Evolutionary conservation across 257 asterid genomes (phyloP).

Genomic region (Primulina tabacum): DNA sequence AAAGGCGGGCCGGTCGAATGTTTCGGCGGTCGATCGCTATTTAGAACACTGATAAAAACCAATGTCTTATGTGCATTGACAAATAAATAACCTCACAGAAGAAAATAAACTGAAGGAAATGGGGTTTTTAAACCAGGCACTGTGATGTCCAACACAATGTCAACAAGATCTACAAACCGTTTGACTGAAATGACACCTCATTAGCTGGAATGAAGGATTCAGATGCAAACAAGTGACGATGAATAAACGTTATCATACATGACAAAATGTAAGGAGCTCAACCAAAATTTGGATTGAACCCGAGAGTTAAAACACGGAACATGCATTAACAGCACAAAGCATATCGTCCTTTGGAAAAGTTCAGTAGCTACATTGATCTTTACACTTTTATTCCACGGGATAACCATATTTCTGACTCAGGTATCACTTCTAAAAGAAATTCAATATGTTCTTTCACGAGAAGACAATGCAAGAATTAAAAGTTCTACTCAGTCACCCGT

Average conservation of each 20-base stretch:
- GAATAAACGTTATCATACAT: not conserved
- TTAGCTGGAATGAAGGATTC: not conserved
- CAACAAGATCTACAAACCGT: not conserved
- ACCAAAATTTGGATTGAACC: not conserved
- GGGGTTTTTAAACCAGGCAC: not conserved
- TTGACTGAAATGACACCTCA: no score
- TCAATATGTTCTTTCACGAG: not conserved
- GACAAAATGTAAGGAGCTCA: not conserved
- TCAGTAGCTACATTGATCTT: not conserved
- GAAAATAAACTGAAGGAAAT: not conserved
- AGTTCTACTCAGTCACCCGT: not conserved
- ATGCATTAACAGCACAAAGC: conserved; percentile 13
- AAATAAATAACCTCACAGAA: not conserved
- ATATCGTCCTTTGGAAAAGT: not conserved
- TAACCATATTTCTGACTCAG: conserved; percentile 16
- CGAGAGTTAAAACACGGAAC: conserved; percentile 8
- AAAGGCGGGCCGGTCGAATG: no score
- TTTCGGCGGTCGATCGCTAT: no score
- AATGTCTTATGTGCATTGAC: not conserved
- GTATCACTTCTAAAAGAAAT: conserved; percentile 9
- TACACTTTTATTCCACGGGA: conserved; percentile 9
- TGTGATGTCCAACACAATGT: no score
- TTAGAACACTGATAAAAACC: no score
- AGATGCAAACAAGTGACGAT: not conserved
- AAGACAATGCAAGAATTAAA: not conserved